Evolutionary conservation across 1,284 basidiomycete species (phyloP), one percentile per base, ranked within the genome.

Genomic region (Pseudozyma hubeiensis): DNA sequence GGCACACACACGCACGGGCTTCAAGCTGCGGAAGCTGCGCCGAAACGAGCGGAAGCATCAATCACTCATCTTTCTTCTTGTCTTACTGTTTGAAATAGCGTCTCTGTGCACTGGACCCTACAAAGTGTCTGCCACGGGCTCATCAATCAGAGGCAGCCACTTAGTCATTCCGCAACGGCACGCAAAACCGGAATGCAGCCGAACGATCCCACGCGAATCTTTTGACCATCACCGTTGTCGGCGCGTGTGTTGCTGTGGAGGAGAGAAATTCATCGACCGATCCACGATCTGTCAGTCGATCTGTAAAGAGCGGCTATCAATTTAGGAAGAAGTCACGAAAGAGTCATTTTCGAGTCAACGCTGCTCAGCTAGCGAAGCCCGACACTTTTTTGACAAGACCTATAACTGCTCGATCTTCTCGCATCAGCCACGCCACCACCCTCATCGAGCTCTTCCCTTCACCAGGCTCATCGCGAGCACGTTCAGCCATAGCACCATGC

Each of bases 401-500:
- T 24, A 24, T 24, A 24, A 24, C 24, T 2, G 4, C 24, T 24
- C 24, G 24, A 24, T 24, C 24, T 24, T 24, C 24, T 24, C 24
- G 24, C 24, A 24, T 24, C 24, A 24, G 24, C 24, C 24, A 24
- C 24, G 24, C 24, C 24, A 24, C 24, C n/a, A n/a, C n/a, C n/a
- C n/a, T n/a, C n/a, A n/a, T n/a, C n/a, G n/a, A n/a, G n/a, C n/a
- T n/a, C 24, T 24, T 24, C 24, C 24, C 24, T 24, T 24, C 24
- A 24, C 24, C 24, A 2, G 24, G 24, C 24, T 24, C 24, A 24
- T 24, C 24, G 24, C 24, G 24, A 24, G 24, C 24, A 24, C 24
- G 24, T 10, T 7, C 10, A 5, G 17, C 5, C 35, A 14, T 7
- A 6, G 9, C 30, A 53, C 5, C 37, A 84, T 84, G 82, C 64